These are phyloP conservation scores for Arxiozyma telluris DNA, from an alignment of 1,139 yeast species.

Conservation along the genomic window DNA sequence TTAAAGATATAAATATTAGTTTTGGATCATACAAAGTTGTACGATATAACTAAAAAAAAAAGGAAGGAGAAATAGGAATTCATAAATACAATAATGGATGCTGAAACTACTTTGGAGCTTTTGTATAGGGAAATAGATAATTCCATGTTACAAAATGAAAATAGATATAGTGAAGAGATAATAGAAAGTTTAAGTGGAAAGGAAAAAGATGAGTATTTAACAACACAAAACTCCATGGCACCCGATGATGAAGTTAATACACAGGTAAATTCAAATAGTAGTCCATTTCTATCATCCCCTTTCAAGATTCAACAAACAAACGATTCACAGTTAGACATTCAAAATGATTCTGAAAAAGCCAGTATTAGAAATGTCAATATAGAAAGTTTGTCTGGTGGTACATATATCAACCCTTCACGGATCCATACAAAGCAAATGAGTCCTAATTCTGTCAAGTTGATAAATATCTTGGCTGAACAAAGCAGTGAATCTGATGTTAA, in stretches of 20 bases:
- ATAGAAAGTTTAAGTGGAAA: background rate
- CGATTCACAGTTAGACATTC: background rate
- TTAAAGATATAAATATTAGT: too few species aligned
- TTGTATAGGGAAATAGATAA: constrained; percentile 3
- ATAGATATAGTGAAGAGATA: background rate
- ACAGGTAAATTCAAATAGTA: background rate
- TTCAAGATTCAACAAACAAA: background rate
- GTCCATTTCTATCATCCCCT: constrained; percentile 3
- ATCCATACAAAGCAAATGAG: constrained; percentile 4
- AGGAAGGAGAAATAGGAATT: too few species aligned
- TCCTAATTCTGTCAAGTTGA: constrained; percentile 6
- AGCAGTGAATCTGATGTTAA: background rate
- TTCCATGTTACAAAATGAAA: constrained; percentile 5
- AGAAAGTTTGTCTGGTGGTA: constrained; percentile 8
- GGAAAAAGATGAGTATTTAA: background rate
- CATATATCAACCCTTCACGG: constrained; percentile 6
- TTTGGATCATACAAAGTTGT: too few species aligned
- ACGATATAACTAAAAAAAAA: too few species aligned
- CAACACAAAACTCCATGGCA: background rate
- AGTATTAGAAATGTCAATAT: background rate
- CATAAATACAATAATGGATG: constrained; percentile 5
- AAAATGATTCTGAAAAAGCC: background rate
- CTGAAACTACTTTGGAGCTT: constrained; percentile 15
- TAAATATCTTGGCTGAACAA: constrained; percentile 7
- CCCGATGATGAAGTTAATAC: background rate